Evolutionary conservation across 768 basidiomycete species (phyloP).

Genomic region (Tephrocybe sp.): DNA sequence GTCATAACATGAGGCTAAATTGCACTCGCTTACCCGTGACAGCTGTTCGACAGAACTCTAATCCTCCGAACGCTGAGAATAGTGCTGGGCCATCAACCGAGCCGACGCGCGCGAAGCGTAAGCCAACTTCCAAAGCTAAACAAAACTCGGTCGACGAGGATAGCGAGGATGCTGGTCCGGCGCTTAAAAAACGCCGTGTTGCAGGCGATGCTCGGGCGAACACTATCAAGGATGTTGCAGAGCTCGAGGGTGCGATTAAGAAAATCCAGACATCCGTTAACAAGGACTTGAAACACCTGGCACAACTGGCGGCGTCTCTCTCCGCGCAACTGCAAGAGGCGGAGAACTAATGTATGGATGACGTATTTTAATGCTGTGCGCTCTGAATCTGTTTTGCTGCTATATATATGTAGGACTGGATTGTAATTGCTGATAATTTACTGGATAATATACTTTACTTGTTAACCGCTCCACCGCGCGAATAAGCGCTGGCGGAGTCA

Average conservation of each 20-base stretch:
- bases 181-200: slow-evolving; percentile 29
- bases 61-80: slow-evolving; percentile 5
- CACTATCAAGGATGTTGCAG: slow-evolving; percentile 32
- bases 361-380: background rate
- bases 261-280: slow-evolving; percentile 31
- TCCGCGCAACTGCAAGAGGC: slow-evolving; percentile 32
- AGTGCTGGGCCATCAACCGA: slow-evolving; percentile 11
- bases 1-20: slow-evolving; percentile 3
- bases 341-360: slow-evolving; percentile 18
- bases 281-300: slow-evolving; percentile 37
- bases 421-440: slow-evolving; percentile 14
- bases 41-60: slow-evolving; percentile 13
- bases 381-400: slow-evolving; percentile 12
- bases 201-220: slow-evolving; percentile 26
- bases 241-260: slow-evolving; percentile 35
- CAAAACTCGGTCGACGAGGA: slow-evolving; percentile 31
- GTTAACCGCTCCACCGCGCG: too few relatives aligned
- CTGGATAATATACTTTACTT: slow-evolving; percentile 1
- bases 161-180: slow-evolving; percentile 29
- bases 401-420: slow-evolving; percentile 9
- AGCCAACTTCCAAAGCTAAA: slow-evolving; percentile 25
- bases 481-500: too few relatives aligned
- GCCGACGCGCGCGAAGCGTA: slow-evolving; percentile 26
- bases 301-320: slow-evolving; percentile 26
- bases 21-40: background rate